Conservation (phyloP, 1,284 basidiomycete genomes). For the Ustilago hordei region DNA sequence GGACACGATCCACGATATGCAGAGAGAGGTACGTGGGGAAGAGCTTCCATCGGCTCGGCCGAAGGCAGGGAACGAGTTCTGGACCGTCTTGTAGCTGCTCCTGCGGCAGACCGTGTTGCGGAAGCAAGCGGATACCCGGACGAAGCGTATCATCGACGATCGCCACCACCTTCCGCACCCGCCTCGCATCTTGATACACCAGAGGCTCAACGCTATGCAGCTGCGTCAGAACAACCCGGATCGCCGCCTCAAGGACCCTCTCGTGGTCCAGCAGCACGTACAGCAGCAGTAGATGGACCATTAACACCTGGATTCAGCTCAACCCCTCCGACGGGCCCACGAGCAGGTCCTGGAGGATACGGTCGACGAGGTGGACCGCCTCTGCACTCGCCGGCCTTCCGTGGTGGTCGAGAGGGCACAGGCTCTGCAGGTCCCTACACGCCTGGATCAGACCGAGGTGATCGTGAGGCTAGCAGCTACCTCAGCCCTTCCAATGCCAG, state of each 20-base stretch:
- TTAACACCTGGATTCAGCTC: slow-evolving; percentile 21
- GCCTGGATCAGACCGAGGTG: slow-evolving; percentile 31
- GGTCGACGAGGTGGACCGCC: slow-evolving; percentile 21
- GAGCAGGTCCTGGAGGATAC: slow-evolving; percentile 11
- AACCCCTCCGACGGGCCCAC: slow-evolving; percentile 39
- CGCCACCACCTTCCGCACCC: slow-evolving; percentile 12
- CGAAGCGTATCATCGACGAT: slow-evolving; percentile 11
- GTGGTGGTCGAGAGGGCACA: slow-evolving; percentile 21
- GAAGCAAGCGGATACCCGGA: slow-evolving; percentile 14
- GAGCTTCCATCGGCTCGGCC: slow-evolving; percentile 21
- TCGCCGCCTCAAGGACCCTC: slow-evolving; percentile 14
- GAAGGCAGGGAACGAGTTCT: slow-evolving; percentile 30
- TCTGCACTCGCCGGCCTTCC: slow-evolving; percentile 15
- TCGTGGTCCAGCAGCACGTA: slow-evolving; percentile 23
- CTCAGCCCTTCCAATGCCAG: slow-evolving; percentile 20
- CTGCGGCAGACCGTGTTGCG: slow-evolving; percentile 9
- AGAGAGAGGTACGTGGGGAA: slow-evolving; percentile 15
- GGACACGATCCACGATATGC: slow-evolving; percentile 22
- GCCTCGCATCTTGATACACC: slow-evolving; percentile 16
- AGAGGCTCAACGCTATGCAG: slow-evolving; percentile 11
- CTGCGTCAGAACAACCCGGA: slow-evolving; percentile 1
- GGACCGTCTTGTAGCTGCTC: slow-evolving; percentile 6
- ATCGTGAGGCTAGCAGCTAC: slow-evolving; percentile 27
- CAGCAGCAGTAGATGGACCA: slow-evolving; percentile 4
- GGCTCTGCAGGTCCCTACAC: slow-evolving; percentile 23